A percentile compares a stretch with the other conserved stretches of the same genome.
These are phyloP conservation scores for Solanum clarkiae DNA, from an alignment of 257 asterid genomes.

Conservation along the genomic window DNA sequence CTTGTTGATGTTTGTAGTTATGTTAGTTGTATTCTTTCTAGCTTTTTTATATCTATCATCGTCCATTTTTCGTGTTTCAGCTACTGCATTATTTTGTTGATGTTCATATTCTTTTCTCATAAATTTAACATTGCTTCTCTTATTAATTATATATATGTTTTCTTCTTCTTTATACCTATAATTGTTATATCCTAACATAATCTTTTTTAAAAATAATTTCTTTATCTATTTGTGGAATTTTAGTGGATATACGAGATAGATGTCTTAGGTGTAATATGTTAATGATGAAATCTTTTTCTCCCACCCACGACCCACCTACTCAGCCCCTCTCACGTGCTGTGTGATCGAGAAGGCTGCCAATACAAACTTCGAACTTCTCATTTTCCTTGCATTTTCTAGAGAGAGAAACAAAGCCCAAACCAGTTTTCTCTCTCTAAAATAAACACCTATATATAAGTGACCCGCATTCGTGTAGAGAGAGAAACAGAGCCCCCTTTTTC, in stretches of 20 bases:
- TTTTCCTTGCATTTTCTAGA: neutral
- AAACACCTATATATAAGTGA: neutral
- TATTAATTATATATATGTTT: neutral
- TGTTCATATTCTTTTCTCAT: neutral
- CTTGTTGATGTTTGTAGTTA: neutral
- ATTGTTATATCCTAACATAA: neutral
- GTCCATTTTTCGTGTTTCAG: neutral
- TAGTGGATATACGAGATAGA: neutral
- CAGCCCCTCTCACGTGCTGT: neutral
- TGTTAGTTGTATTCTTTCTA: neutral
- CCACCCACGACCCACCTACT: neutral
- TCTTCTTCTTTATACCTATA: neutral
- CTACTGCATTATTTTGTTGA: accelerated
- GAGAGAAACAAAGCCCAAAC: neutral
- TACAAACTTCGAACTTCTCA: neutral
- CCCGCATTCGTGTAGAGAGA: neutral
- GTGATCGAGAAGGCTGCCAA: neutral
- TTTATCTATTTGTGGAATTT: neutral
- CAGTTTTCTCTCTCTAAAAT: neutral
- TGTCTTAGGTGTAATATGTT: too few species aligned
- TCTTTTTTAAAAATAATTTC: neutral
- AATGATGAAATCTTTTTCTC: neutral
- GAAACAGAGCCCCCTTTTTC: neutral
- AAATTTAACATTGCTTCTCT: neutral
- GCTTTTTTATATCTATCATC: neutral